Evolutionary conservation across 176 grass and related monocot species (phyloP).

Genomic region (Phoenix roebelenii): DNA sequence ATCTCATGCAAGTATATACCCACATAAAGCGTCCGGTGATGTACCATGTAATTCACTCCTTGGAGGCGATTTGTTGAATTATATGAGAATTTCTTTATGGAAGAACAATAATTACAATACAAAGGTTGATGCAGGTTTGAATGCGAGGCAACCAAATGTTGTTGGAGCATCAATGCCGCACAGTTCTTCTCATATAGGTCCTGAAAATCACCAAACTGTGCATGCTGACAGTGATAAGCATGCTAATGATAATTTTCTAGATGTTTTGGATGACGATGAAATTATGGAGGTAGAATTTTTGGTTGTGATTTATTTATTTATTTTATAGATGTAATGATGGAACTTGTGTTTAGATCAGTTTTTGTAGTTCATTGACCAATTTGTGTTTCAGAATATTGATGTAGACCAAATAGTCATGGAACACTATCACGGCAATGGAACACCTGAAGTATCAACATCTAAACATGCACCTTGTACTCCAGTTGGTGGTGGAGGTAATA

Average conservation of each 20-base stretch:
- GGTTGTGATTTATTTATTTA: neutral
- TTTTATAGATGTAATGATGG: neutral
- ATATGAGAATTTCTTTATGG: slow-evolving; percentile 14
- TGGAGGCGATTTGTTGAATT: slow-evolving; percentile 18
- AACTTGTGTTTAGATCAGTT: neutral
- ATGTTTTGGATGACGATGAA: slow-evolving; percentile 67
- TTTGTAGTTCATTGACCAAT: neutral
- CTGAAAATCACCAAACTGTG: slow-evolving; percentile 10
- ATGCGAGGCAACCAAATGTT: slow-evolving; percentile 16
- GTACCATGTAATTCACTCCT: slow-evolving; percentile 6
- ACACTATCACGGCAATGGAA: slow-evolving; percentile 62
- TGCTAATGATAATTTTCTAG: slow-evolving; percentile 33
- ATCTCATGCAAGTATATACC: slow-evolving; percentile 22
- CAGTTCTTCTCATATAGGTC: slow-evolving; percentile 14
- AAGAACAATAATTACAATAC: slow-evolving; percentile 10
- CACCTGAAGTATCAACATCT: slow-evolving; percentile 40
- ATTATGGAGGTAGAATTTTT: slow-evolving; percentile 54
- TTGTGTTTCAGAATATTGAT: slow-evolving; percentile 69
- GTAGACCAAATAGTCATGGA: slow-evolving; percentile 93
- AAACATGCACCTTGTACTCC: slow-evolving; percentile 29
- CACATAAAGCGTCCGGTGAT: neutral
- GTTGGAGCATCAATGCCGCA: slow-evolving; percentile 16
- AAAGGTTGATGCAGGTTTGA: slow-evolving; percentile 11
- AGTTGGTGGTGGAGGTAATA: slow-evolving; percentile 30
- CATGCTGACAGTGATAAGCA: slow-evolving; percentile 16